A percentile compares a stretch with the other conserved stretches of the same genome.
These are phyloP conservation scores for Heliamphora pulchella DNA, from an alignment of 179 eudicot species.

Conservation along the genomic window DNA sequence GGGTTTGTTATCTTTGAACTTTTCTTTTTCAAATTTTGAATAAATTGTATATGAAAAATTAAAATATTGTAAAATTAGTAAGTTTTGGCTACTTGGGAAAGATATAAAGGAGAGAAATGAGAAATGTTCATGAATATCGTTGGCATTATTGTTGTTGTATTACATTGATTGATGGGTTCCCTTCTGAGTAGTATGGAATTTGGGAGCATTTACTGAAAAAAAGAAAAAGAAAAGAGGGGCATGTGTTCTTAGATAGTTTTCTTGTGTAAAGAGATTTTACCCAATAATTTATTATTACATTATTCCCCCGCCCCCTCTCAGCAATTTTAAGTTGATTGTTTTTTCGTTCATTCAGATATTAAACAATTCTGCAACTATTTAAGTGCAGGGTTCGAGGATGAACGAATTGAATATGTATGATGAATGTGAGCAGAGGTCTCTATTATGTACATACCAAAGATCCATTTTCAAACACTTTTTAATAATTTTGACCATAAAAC, in stretches of 20 bases:
- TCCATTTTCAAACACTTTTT: no score
- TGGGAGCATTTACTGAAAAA: no score
- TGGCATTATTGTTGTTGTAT: background rate
- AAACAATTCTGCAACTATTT: background rate
- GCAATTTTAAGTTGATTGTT: background rate
- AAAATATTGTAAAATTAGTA: background rate
- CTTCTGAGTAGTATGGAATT: no score
- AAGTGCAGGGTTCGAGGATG: no score
- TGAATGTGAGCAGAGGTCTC: no score
- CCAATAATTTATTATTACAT: background rate
- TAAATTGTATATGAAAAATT: background rate
- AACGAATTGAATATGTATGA: no score
- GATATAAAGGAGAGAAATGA: background rate
- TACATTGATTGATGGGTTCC: background rate
- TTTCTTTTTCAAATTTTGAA: background rate
- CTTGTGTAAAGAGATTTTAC: background rate
- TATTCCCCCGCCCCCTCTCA: background rate
- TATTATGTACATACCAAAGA: no score
- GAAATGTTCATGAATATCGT: background rate
- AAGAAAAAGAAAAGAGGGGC: no score
- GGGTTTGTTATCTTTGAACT: background rate
- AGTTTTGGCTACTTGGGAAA: background rate
- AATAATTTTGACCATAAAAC: no score
- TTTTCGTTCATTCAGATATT: background rate
- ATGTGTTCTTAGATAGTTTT: no score